Evolutionary conservation across 2,329 filamentous ascomycete species (phyloP), one percentile per base, ranked within the genome.

Genomic region (Diaporthe sp.): DNA sequence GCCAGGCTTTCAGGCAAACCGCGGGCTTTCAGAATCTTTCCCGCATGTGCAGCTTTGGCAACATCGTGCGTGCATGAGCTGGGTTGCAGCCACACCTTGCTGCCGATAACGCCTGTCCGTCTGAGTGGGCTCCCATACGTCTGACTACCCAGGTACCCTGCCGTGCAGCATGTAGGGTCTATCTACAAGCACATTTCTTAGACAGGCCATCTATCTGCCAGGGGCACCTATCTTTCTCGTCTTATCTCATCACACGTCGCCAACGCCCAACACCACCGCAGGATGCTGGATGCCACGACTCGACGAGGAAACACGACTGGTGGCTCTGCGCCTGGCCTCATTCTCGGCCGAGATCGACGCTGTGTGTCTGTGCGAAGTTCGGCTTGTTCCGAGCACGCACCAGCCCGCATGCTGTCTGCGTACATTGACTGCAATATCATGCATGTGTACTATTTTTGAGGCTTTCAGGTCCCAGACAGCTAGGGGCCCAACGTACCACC

Each of bases 311-410:
- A 39, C 44, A 25, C 37, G 39, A 17, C 22, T 44, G 37, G n/a
- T 65, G 60, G 60, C 60, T 62, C 37, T 44, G 37, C 25, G 31
- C 60, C 12, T 13, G 60, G 39, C 60, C 60, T 17, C 39, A 46
- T 7, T 31, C 60, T 46, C 60, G 39, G 60, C 60, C 60, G 39
- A 65, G 60, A 46, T 65, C 15, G 25, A 65, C 39, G 60, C 39
- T 28, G 13, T 44, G 37, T 44, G 60, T 44, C 60, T 44, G 60
- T 46, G 62, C 44, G 31, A 34, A 67, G 19, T 28, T 67, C 62
- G 62, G 62, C 44, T 51, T 67, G 62, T 67, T 51, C 62, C 44
- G 62, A 37, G 28, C 44, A 65, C 31, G 61, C 61, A 65, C 61
- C 25, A 65, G 61, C 25, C 39, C 39, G 60, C 60, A 17, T 31